Conservation (phyloP, 73 alveolate genomes). For the Paramecium caudatum region DNA sequence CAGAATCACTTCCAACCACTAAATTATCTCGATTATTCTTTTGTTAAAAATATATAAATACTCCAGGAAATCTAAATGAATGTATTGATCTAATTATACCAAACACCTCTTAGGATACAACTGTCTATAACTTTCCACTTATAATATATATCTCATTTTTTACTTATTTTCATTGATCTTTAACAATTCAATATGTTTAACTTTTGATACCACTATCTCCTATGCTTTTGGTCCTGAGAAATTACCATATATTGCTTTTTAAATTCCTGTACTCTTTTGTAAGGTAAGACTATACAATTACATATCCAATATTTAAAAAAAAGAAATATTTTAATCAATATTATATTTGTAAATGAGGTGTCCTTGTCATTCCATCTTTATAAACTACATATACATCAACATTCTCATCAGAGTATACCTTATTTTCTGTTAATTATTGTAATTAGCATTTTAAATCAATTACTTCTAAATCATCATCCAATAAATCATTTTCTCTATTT, state of each 20-base stretch:
- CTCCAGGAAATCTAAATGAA: constrained; percentile 95
- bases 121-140: constrained; percentile 80
- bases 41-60: neutral
- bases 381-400: constrained; percentile 50
- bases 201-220: constrained; percentile 94
- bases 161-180: constrained; percentile 77
- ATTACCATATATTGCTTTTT: constrained; percentile 98
- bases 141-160: constrained; percentile 68
- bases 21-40: constrained; percentile 69
- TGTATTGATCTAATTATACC: constrained; percentile 93
- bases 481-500: neutral
- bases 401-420: constrained; percentile 48
- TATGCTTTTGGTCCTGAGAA: constrained; percentile 97
- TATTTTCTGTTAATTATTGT: constrained; percentile 21
- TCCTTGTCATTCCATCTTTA: neutral
- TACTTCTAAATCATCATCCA: neutral
- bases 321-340: constrained; percentile 35
- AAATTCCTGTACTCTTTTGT: constrained; percentile 93
- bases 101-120: constrained; percentile 89
- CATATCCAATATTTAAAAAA: constrained; percentile 81
- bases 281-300: constrained; percentile 93
- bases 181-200: constrained; percentile 81
- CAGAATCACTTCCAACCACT: constrained; percentile 95
- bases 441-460: neutral
- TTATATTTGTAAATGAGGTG: neutral